Base-by-base conservation (phyloP, 805 yeast species). In the Candida hispaniensis region DNA sequence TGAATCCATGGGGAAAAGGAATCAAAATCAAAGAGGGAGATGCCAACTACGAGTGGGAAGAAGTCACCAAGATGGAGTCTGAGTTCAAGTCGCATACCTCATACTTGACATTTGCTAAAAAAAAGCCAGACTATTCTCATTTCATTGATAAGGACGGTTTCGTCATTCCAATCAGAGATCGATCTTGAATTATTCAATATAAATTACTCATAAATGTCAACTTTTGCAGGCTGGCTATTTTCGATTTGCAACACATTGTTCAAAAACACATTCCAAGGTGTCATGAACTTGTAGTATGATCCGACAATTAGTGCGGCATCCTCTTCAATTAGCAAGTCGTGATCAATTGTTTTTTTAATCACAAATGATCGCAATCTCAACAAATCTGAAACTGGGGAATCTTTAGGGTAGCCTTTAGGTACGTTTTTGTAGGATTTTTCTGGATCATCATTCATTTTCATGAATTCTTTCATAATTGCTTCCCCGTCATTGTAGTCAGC, bases 41-140 rank as follows among this genome's bases (percentile, higher is more conserved):
- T 50, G 70, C 64, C 4, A 67, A 66, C 3, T 91, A 64, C 53
- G 59, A 71, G 17, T 91, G 99, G 99, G 61, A 65, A 39, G 67
- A 81, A 46, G 91, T 86, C n/a, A 73, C 94, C 11, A 77, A 74
- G 53, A 64, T 75, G 6, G 98, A 88, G 54, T 49, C 75, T 3
- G 97, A 91, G 52, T 65, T 88, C 47, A 88, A 88, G 59, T 77
- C 85, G 5, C 99, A 91, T 49, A 91, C 99, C 0, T 82, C 95
- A 0, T 91, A 83, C 52, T 60, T 91, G 49, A 82, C 95, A 2
- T 91, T 91, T 67, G 99, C 98, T 14, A 66, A 18, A 21, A 23
- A 23, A 7, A 17, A 23, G 28, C 28, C 36, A 7, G 24, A 32
- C 22, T 18, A 23, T 21, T 27, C 18, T 14, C 22, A 32, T 20